phyloP scores from a whole-genome alignment of 2,329 filamentous ascomycete species.

The Pseudogymnoascus sp. region DNA sequence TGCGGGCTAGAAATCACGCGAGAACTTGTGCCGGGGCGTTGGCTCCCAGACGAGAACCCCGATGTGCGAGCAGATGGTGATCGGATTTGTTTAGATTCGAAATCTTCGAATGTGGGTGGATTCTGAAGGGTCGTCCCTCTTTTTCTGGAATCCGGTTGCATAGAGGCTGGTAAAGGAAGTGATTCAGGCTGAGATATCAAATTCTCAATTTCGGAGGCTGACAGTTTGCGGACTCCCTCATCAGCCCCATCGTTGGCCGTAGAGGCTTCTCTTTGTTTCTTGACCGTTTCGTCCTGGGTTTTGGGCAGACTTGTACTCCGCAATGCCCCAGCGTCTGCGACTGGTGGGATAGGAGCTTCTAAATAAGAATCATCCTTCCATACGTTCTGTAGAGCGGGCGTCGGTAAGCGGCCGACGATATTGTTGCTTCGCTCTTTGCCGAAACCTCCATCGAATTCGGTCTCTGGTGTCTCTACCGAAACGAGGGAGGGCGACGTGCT shows the following conservation, averaged over 20 bases:
- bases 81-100: constrained; percentile 1
- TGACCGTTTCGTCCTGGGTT: constrained; percentile 23
- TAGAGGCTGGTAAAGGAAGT: constrained; percentile 41
- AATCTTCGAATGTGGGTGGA: constrained; percentile 1
- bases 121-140: background rate
- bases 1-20: constrained; percentile 5
- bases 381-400: background rate
- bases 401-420: background rate
- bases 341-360: background rate
- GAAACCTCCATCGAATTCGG: constrained; percentile 2
- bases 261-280: constrained; percentile 17
- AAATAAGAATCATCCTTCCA: background rate
- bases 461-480: background rate
- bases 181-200: constrained; percentile 49
- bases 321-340: background rate
- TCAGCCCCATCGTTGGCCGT: constrained; percentile 13
- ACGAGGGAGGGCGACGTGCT: constrained; percentile 18
- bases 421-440: background rate
- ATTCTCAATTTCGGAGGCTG: constrained; percentile 49
- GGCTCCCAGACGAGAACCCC: background rate
- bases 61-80: constrained; percentile 16
- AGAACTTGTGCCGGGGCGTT: background rate
- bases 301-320: constrained; percentile 21
- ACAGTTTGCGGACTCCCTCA: constrained; percentile 44
- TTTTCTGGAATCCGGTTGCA: constrained; percentile 14